Evolutionary conservation across 257 asterid genomes (phyloP).

Genomic region (Fraxinus cuspidata): DNA sequence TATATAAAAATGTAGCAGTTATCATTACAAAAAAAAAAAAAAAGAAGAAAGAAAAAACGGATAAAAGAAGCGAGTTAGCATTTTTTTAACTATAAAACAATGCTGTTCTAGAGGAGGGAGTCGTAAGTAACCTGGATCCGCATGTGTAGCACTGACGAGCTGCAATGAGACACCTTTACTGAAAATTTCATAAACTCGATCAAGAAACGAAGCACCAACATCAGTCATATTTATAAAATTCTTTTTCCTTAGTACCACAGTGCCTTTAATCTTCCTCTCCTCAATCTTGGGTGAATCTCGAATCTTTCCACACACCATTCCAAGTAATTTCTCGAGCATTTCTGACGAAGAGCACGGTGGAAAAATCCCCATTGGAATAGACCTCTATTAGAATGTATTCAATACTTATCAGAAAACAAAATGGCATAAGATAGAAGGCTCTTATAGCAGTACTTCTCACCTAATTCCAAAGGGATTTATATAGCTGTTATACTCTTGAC

Average conservation of each 20-base stretch:
- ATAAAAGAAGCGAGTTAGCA: neutral
- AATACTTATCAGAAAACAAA: neutral
- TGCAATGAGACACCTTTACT: slow-evolving; percentile 27
- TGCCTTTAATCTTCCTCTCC: slow-evolving; percentile 19
- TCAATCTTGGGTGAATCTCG: slow-evolving; percentile 1
- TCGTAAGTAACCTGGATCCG: slow-evolving; percentile 7
- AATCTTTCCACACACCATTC: slow-evolving; percentile 14
- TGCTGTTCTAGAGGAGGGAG: neutral
- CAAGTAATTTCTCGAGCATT: neutral
- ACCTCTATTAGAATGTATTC: neutral
- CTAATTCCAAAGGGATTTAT: neutral
- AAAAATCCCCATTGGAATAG: neutral
- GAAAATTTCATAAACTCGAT: slow-evolving; percentile 23
- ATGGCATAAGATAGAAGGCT: neutral
- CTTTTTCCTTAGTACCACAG: slow-evolving; percentile 25
- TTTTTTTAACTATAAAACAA: neutral
- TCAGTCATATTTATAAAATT: slow-evolving; percentile 21
- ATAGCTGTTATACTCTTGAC: neutral
- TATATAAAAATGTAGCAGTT: neutral
- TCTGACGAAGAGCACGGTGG: slow-evolving; percentile 11
- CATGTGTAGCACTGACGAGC: slow-evolving; percentile 25
- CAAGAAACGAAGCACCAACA: slow-evolving; percentile 16
- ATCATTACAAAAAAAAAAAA: neutral
- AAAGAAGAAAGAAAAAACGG: no score
- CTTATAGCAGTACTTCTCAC: neutral